phyloP scores from a whole-genome alignment of 306 rosid species.

The Echinosophora koreensis region DNA sequence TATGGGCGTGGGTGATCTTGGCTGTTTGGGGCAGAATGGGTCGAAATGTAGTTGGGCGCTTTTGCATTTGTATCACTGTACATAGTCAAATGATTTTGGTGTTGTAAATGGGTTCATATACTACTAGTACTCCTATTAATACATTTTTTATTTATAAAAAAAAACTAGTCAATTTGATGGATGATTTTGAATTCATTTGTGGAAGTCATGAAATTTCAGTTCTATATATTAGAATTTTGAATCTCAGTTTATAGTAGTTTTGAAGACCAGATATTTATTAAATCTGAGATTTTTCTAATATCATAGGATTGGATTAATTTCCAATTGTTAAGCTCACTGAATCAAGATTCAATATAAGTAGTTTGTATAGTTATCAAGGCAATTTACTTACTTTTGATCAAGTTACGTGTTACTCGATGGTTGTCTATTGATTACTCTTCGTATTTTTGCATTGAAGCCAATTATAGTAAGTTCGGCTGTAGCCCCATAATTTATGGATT shows the following conservation, averaged over 20 bases:
- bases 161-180: slow-evolving; percentile 1
- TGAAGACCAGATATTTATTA: neutral
- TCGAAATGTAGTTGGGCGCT: no score
- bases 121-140: no score
- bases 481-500: neutral
- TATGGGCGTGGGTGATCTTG: no score
- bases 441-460: neutral
- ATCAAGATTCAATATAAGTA: neutral
- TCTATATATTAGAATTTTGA: slow-evolving; percentile 8
- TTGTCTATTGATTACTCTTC: slow-evolving; percentile 13
- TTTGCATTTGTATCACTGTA: no score
- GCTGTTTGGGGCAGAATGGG: no score
- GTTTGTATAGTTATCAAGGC: slow-evolving; percentile 6
- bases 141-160: no score
- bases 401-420: neutral
- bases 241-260: neutral
- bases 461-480: neutral
- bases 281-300: neutral
- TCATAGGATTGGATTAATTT: neutral
- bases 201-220: neutral
- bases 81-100: no score
- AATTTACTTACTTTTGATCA: neutral
- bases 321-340: neutral
- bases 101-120: no score
- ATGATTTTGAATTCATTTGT: neutral